Base-by-base conservation (phyloP, 2,329 filamentous ascomycete species). In the Pseudogymnoascus sp. region DNA sequence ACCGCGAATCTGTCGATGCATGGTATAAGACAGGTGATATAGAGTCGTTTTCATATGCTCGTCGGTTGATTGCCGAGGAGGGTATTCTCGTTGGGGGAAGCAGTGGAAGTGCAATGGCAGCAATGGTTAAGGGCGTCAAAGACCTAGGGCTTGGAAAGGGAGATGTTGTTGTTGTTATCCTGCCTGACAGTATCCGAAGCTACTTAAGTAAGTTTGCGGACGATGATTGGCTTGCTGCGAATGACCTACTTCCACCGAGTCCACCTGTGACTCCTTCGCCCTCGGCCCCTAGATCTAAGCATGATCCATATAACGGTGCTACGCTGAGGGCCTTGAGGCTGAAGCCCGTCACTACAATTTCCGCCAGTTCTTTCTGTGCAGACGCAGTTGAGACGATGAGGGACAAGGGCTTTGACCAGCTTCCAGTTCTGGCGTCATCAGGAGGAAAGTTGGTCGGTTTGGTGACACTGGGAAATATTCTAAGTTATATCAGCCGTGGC, bases 1-100 rank as follows among this genome's bases (percentile, higher is more conserved):
- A 95, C 68, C 91, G 88, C 72, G 77, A 87, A 28, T 75, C 84
- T 4, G 90, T 99, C 31, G 90, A 97, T 76, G 89, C 88, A 73
- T 99, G 95, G 95, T 97, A 97, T 80, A 99, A 99, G 85, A 99
- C 95, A 3, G 90, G 93, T 66, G 95, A 99, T 73, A 84, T 85
- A 66, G 90, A 96, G 74, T 93, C 93, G 2, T 99, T 99, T 78
- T 82, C 87, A 74, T 93, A 91, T 72, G 91, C 95, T n/a, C 84
- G 96, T 61, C 83, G 93, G 47, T 79, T 99, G 62, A 99, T 99
- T 70, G 83, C 91, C 15, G 95, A 99, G 75, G 95, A 99, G 77
- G 95, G 95, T 61, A 82, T 99, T 13, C 83, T 99, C 8, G 92
- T 96, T 19, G 95, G 95, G 70, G 95, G 95, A 47, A 96, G 91